phyloP scores from a whole-genome alignment of 805 yeast genomes.

The Sugiyamaella qingdaonensis region DNA sequence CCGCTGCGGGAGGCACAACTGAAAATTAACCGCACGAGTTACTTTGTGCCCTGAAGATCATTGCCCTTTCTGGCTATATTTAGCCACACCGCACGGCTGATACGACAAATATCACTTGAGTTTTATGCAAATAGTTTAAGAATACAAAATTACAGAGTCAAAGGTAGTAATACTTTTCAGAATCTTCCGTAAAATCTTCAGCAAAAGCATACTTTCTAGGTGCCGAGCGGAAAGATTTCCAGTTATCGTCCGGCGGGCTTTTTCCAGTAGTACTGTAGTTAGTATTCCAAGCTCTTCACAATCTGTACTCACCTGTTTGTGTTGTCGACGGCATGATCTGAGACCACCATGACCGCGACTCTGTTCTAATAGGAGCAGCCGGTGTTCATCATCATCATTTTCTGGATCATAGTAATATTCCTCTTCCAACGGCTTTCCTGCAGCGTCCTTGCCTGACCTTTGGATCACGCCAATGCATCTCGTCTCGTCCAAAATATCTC shows the following conservation, averaged over 20 bases:
- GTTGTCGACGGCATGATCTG: slow-evolving; percentile 87
- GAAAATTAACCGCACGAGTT: too few species aligned
- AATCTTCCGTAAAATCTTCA: not conserved
- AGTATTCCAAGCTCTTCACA: not conserved
- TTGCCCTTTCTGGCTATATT: not conserved
- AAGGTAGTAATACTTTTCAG: too few species aligned
- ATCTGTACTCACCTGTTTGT: slow-evolving; percentile 53
- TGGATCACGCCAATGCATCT: slow-evolving; percentile 80
- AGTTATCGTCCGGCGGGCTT: slow-evolving; percentile 18
- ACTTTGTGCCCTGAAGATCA: too few species aligned
- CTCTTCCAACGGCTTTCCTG: slow-evolving; percentile 90
- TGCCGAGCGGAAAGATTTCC: not conserved
- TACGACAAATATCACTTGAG: not conserved
- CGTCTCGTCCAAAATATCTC: slow-evolving; percentile 42
- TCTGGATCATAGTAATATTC: slow-evolving; percentile 90
- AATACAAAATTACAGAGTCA: not conserved
- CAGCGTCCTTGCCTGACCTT: slow-evolving; percentile 92
- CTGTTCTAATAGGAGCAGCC: slow-evolving; percentile 66
- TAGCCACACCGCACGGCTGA: not conserved
- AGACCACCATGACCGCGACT: slow-evolving; percentile 77
- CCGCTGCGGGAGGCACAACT: too few species aligned
- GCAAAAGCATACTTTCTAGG: not conserved
- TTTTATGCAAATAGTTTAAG: too few species aligned
- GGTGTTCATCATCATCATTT: slow-evolving; percentile 64
- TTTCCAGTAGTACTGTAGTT: slow-evolving; percentile 24